Conservation (phyloP, 2,329 filamentous ascomycete genomes). For the Penicillium sp. region DNA sequence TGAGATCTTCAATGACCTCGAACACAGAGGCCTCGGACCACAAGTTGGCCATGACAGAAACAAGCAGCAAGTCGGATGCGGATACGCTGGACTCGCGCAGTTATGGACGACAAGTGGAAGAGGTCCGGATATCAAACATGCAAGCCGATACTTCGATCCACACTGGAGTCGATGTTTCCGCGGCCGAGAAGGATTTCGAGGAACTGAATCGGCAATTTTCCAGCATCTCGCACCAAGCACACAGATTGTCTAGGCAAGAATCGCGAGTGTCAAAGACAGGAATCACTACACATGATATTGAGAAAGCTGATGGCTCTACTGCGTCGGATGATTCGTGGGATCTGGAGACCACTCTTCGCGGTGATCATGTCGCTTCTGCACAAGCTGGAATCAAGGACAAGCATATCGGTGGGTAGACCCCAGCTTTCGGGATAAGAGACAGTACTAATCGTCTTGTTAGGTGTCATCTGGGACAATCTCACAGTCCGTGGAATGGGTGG, state of each 20-base stretch:
- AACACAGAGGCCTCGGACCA: constrained; percentile 18
- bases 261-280: constrained; percentile 30
- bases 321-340: constrained; percentile 64
- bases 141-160: constrained; percentile 34
- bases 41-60: constrained; percentile 16
- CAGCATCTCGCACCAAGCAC: constrained; percentile 38
- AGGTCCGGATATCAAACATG: constrained; percentile 31
- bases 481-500: constrained; percentile 75
- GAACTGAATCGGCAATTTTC: constrained; percentile 43
- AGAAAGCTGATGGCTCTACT: constrained; percentile 53
- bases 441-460: constrained; percentile 25
- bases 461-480: constrained; percentile 74
- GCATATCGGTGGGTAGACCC: constrained; percentile 56
- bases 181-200: constrained; percentile 45
- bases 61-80: constrained; percentile 28
- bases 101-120: constrained; percentile 34
- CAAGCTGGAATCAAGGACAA: constrained; percentile 79
- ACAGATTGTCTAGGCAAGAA: constrained; percentile 36
- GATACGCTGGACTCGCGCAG: constrained; percentile 26
- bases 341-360: constrained; percentile 70
- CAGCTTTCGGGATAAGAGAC: neutral
- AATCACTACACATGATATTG: constrained; percentile 50
- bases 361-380: constrained; percentile 67
- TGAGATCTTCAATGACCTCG: neutral
- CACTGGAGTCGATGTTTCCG: constrained; percentile 48